Evolutionary conservation across 495 filamentous ascomycete species (phyloP).

Genomic region (Hypoxylon lienhwacheense): DNA sequence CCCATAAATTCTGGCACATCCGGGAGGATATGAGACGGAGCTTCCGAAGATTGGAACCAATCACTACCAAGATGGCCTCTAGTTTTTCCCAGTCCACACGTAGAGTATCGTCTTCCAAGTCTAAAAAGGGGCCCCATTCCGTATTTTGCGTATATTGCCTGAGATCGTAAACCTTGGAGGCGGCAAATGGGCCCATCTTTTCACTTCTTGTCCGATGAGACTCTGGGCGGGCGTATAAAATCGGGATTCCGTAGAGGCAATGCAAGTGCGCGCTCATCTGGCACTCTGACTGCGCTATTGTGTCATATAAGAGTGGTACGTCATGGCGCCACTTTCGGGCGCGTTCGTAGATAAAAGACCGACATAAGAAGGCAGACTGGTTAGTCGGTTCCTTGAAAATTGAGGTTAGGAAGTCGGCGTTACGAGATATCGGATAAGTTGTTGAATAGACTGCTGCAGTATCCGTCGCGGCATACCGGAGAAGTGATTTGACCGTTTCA

Average conservation of each 20-base stretch:
- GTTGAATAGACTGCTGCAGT: slow-evolving; percentile 20
- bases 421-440: slow-evolving; percentile 45
- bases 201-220: slow-evolving; percentile 33
- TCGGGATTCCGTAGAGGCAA: slow-evolving; percentile 58
- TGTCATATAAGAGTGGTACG: not conserved
- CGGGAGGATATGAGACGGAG: slow-evolving; percentile 48
- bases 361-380: slow-evolving; percentile 50
- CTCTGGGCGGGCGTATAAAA: slow-evolving; percentile 32
- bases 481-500: slow-evolving; percentile 39
- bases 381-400: slow-evolving; percentile 45
- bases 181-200: slow-evolving; percentile 56
- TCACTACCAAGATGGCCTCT: slow-evolving; percentile 64
- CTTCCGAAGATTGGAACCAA: slow-evolving; percentile 55
- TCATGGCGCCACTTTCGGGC: slow-evolving; percentile 37
- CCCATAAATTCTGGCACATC: slow-evolving; percentile 53
- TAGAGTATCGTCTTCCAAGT: slow-evolving; percentile 51
- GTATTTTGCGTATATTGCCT: slow-evolving; percentile 58
- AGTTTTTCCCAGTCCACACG: slow-evolving; percentile 71
- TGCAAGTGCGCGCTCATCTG: slow-evolving; percentile 66
- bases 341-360: slow-evolving; percentile 56
- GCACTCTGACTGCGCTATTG: slow-evolving; percentile 32
- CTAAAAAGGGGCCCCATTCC: slow-evolving; percentile 64
- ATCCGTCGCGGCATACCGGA: slow-evolving; percentile 39
- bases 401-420: slow-evolving; percentile 50
- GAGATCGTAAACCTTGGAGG: slow-evolving; percentile 65